Evolutionary conservation across 768 basidiomycete genomes (phyloP).

Genomic region (Pleurotus eryngii): DNA sequence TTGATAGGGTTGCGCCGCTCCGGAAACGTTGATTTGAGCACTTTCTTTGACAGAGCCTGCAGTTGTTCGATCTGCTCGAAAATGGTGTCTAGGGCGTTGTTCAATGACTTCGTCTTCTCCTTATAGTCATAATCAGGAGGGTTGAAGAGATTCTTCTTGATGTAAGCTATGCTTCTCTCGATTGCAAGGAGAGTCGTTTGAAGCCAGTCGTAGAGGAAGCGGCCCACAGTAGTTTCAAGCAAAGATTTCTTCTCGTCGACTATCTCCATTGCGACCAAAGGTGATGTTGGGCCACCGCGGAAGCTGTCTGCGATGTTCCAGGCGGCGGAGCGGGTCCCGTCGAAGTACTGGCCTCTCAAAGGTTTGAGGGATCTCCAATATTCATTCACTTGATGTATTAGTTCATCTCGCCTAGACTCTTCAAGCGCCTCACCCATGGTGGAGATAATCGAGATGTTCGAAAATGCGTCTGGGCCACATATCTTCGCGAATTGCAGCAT

Average conservation of each 20-base stretch:
- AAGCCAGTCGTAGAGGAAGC: neutral
- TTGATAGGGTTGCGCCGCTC: neutral
- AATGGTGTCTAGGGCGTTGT: neutral
- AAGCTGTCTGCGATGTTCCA: conserved; percentile 5
- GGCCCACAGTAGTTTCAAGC: neutral
- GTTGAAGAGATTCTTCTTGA: neutral
- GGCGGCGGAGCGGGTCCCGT: neutral
- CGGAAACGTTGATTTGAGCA: neutral
- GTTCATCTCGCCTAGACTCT: neutral
- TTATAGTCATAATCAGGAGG: neutral
- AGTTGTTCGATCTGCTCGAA: neutral
- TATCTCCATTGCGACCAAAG: neutral
- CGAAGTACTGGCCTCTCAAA: neutral
- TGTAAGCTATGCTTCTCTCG: neutral
- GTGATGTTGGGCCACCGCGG: neutral
- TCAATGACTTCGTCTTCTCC: neutral
- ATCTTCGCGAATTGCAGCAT: conserved; percentile 44
- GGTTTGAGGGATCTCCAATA: conserved; percentile 6
- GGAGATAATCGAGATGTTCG: conserved; percentile 44
- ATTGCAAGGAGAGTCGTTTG: neutral
- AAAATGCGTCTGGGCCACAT: conserved; percentile 40
- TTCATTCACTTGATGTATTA: neutral
- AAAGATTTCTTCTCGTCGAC: neutral
- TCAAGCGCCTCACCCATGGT: conserved; percentile 43
- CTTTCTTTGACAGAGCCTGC: neutral